Base-by-base conservation (phyloP, 116 monocot species). In the Dioscorea cayenensis region DNA sequence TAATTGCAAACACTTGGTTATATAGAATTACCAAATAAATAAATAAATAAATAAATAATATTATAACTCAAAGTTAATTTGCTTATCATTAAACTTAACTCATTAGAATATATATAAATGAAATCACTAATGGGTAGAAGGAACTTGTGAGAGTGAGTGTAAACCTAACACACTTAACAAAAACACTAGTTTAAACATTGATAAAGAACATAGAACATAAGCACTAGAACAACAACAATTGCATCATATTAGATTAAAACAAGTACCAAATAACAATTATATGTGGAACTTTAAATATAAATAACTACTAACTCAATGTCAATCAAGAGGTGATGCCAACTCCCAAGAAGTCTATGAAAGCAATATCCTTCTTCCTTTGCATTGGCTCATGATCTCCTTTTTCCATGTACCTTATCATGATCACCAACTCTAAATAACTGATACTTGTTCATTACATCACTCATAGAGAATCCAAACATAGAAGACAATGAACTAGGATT, bases 321-420 rank as follows among this genome's bases (percentile, higher is more conserved):
- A 28, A 48, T 79, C 70, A 71, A 59, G 75, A 69, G n/a, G 63
- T 35, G 35, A 73, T 63, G 2, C 86, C 90, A 51, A 90, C 83
- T 28, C 90, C 90, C 65, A 90, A 79, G 65, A 90, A 90, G 71
- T 90, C 90, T 77, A 90, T 90, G 74, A 81, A 86, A 20, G 79
- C 64, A 22, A 84, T 69, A 69, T 72, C 77, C 52, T 79, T 75
- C 62, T 79, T 75, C 29, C 18, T 13, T 14, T 59, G 71, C 38
- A 70, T 52, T 25, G 64, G 49, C 22, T 71, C 82, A 38, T 67
- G 49, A 21, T 74, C 82, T 28, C 64, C 36, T 60, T 74, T 74
- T 70, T 51, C 51, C 17, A 8, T 78, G 5, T 13, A 20, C 6
- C 10, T 60, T 35, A 11, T 38, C 20, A 10, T 32, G 32, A 32